phyloP scores from a whole-genome alignment of 179 eudicot species.

The Spinacia oleracea region DNA sequence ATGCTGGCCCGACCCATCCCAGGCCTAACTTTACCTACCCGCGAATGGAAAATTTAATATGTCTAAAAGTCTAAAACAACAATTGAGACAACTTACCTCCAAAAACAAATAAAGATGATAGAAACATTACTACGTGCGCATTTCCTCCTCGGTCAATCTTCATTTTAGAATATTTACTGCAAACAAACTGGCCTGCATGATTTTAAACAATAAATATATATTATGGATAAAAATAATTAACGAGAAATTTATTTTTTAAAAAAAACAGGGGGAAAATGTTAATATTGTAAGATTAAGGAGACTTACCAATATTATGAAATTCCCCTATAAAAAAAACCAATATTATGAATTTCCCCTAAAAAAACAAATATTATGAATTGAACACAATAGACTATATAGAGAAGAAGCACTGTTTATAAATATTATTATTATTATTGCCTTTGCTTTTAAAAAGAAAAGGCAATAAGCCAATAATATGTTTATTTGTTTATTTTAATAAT shows the following conservation, averaged over 20 bases:
- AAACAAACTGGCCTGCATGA: background rate
- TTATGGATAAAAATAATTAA: background rate
- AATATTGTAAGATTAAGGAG: background rate
- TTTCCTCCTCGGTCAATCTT: background rate
- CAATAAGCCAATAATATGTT: background rate
- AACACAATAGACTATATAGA: background rate
- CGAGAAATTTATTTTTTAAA: too few relatives aligned
- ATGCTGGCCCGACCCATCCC: too few relatives aligned
- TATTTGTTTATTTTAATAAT: background rate
- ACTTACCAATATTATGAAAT: background rate
- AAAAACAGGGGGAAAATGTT: too few relatives aligned
- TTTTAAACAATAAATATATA: background rate
- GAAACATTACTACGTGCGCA: background rate
- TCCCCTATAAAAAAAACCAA: background rate
- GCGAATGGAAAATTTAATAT: too few relatives aligned
- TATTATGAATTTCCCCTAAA: background rate
- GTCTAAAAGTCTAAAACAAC: background rate
- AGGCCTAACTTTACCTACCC: too few relatives aligned
- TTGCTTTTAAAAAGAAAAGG: background rate
- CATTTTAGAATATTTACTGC: background rate
- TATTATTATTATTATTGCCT: too few relatives aligned
- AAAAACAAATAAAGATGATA: background rate
- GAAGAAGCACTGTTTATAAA: background rate
- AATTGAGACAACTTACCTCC: background rate
- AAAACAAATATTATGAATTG: too few relatives aligned